A percentile compares a stretch with the other conserved stretches of the same genome.
phyloP scores from a whole-genome alignment of 1,139 yeast genomes.

The Geotrichum restrictum region DNA sequence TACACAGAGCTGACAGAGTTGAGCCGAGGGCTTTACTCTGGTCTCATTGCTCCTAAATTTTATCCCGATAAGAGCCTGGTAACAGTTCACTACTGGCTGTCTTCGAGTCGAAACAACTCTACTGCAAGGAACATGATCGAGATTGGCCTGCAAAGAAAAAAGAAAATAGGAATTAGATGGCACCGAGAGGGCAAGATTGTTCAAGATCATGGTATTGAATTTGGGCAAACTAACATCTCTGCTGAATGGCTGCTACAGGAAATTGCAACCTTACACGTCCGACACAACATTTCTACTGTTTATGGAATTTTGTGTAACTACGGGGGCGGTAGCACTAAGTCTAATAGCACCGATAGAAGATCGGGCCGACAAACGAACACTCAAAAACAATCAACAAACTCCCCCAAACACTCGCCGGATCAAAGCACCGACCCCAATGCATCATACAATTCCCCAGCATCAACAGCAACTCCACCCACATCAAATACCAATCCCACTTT shows the following conservation, averaged over 20 bases:
- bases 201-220: constrained; percentile 27
- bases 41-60: constrained; percentile 62
- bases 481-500: not conserved
- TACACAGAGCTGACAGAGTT: constrained; percentile 61
- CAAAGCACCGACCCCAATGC: constrained; percentile 7
- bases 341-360: constrained; percentile 10
- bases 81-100: constrained; percentile 67
- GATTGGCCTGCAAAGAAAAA: constrained; percentile 56
- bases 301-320: constrained; percentile 24
- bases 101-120: constrained; percentile 12
- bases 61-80: constrained; percentile 60
- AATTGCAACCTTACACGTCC: constrained; percentile 33
- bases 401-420: constrained; percentile 8
- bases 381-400: constrained; percentile 5
- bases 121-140: constrained; percentile 53
- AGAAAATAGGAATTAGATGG: constrained; percentile 59
- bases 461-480: not conserved
- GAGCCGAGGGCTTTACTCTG: constrained; percentile 59
- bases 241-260: constrained; percentile 33
- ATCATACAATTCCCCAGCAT: constrained; percentile 1
- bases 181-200: constrained; percentile 52
- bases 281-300: constrained; percentile 30
- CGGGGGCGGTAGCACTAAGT: constrained; percentile 16
- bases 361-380: not conserved
- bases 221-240: constrained; percentile 30